A percentile compares a stretch with the other conserved stretches of the same genome.
These are phyloP conservation scores for Xylariaceae sp. DNA, from an alignment of 2,329 filamentous ascomycete species.

Conservation along the genomic window DNA sequence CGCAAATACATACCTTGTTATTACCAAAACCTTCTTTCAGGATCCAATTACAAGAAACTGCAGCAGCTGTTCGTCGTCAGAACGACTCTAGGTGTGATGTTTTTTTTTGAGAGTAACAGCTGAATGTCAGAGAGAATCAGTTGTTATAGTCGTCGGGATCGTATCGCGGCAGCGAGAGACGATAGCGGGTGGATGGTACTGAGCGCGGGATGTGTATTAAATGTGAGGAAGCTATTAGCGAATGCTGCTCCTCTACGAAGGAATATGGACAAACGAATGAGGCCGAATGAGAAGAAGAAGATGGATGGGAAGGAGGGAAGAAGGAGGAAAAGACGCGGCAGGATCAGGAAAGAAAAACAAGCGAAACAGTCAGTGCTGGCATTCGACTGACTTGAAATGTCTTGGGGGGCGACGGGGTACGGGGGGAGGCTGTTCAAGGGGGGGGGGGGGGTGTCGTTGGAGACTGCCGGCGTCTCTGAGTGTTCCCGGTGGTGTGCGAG, in stretches of 20 bases:
- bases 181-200: too few species aligned
- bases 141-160: constrained; percentile 8
- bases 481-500: background rate
- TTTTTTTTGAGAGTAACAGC: too few species aligned
- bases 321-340: constrained; percentile 23
- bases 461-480: constrained; percentile 17
- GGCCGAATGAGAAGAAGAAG: constrained; percentile 29
- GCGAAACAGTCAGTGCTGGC: too few species aligned
- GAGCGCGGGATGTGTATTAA: constrained; percentile 24
- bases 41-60: too few species aligned
- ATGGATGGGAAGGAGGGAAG: constrained; percentile 17
- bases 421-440: constrained; percentile 23
- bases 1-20: too few species aligned
- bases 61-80: too few species aligned
- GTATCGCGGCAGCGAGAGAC: background rate
- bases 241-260: constrained; percentile 29
- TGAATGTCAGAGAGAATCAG: too few species aligned
- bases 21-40: too few species aligned
- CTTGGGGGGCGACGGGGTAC: constrained; percentile 17
- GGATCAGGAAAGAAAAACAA: constrained; percentile 30
- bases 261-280: constrained; percentile 35
- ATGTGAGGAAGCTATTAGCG: constrained; percentile 30
- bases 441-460: constrained; percentile 22
- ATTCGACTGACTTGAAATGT: constrained; percentile 22
- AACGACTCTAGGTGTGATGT: too few species aligned